Evolutionary conservation across 441 rosid genomes (phyloP).

Genomic region (Pelargonium citronellum): DNA sequence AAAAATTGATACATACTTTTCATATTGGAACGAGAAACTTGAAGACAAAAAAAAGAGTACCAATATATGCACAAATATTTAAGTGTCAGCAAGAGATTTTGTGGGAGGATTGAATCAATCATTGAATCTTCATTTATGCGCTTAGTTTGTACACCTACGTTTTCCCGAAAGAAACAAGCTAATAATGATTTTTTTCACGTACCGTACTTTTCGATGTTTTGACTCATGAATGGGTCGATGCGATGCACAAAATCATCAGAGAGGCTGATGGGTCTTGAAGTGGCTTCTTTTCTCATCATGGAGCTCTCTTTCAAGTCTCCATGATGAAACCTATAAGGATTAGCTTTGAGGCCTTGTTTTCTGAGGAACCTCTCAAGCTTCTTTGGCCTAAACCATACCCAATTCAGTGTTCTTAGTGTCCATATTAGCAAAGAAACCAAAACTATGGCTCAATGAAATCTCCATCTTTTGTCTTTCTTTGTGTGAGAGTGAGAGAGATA

Average conservation of each 20-base stretch:
- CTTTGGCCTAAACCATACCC: constrained; percentile 33
- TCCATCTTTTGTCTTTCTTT: not conserved
- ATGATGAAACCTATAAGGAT: constrained; percentile 24
- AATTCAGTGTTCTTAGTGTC: constrained; percentile 21
- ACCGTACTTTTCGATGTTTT: constrained; percentile 25
- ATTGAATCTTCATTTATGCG: too few species aligned
- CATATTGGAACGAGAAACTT: too few species aligned
- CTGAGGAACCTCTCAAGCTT: constrained; percentile 27
- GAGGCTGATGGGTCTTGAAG: constrained; percentile 22
- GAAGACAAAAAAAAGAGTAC: too few species aligned
- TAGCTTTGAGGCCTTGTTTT: constrained; percentile 28
- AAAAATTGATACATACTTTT: too few species aligned
- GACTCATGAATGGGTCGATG: constrained; percentile 17
- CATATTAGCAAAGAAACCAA: constrained; percentile 7
- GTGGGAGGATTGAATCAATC: too few species aligned
- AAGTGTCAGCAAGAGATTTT: too few species aligned
- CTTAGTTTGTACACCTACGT: too few species aligned
- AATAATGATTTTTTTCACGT: not conserved
- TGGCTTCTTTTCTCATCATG: constrained; percentile 21
- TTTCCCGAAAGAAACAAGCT: too few species aligned
- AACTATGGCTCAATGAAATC: not conserved
- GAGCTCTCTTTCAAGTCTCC: constrained; percentile 23
- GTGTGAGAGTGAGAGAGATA: too few species aligned
- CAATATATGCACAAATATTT: too few species aligned
- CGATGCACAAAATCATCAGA: constrained; percentile 20